Evolutionary conservation across 805 yeast species (phyloP).

Genomic region (Metschnikowia shivogae): DNA sequence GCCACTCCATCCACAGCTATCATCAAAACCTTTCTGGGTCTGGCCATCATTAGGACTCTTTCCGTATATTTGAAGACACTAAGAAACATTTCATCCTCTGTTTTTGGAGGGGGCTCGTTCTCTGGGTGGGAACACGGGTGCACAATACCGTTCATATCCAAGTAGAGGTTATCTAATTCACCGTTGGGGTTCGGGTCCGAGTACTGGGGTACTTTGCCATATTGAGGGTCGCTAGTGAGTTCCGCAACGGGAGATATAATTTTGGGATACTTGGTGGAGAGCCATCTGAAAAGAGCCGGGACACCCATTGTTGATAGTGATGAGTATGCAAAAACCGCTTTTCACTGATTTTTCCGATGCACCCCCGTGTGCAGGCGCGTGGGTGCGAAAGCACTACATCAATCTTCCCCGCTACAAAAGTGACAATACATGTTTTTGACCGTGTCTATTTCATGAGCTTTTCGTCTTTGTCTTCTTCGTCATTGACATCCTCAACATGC

Average conservation of each 20-base stretch:
- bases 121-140: conserved; percentile 99
- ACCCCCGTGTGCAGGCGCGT: neutral
- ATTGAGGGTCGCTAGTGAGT: conserved; percentile 51
- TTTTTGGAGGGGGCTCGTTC: conserved; percentile 90
- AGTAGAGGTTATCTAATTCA: conserved; percentile 85
- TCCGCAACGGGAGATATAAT: conserved; percentile 88
- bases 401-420: too few relatives aligned
- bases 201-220: conserved; percentile 39
- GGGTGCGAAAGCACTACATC: neutral
- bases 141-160: conserved; percentile 98
- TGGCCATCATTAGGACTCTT: conserved; percentile 85
- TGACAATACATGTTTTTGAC: neutral
- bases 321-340: neutral
- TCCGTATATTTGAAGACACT: conserved; percentile 93
- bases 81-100: conserved; percentile 94
- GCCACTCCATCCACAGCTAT: conserved; percentile 99
- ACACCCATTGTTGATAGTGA: conserved; percentile 67
- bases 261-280: conserved; percentile 88
- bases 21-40: conserved; percentile 88
- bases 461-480: conserved; percentile 8
- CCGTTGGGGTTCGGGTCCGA: conserved; percentile 87
- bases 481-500: conserved; percentile 7
- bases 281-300: conserved; percentile 97
- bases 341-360: neutral
- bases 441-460: conserved; percentile 6